Evolutionary conservation across 768 basidiomycete species (phyloP).

Genomic region (Erythrobasidium yunnanense): DNA sequence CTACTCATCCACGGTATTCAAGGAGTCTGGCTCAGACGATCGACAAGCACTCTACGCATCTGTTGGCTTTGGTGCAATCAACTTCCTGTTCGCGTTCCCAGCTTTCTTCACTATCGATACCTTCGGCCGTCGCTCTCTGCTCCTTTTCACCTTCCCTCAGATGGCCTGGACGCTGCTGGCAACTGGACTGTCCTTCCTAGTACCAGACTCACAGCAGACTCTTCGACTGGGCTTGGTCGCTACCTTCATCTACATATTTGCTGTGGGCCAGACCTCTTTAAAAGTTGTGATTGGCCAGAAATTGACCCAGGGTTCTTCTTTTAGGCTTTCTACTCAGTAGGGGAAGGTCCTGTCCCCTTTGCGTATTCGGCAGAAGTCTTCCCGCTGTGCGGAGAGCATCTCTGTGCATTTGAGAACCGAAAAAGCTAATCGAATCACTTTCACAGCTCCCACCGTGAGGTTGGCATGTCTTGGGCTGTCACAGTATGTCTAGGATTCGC

Average conservation of each 20-base stretch:
- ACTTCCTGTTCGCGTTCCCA: slow-evolving; percentile 45
- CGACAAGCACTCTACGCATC: slow-evolving; percentile 20
- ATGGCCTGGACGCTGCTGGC: slow-evolving; percentile 69
- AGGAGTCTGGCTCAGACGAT: background rate
- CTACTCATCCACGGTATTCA: slow-evolving; percentile 34
- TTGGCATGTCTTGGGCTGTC: slow-evolving; percentile 46
- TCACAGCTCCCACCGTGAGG: slow-evolving; percentile 25
- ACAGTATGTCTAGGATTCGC: slow-evolving; percentile 27
- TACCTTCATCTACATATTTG: slow-evolving; percentile 33
- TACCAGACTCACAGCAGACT: slow-evolving; percentile 39
- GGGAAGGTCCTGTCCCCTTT: slow-evolving; percentile 32
- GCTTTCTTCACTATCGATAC: slow-evolving; percentile 46
- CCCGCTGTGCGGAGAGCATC: slow-evolving; percentile 25
- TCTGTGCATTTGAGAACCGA: background rate
- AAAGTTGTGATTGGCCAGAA: background rate
- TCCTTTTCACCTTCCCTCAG: slow-evolving; percentile 66
- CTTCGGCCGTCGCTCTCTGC: slow-evolving; percentile 63
- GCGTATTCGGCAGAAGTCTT: slow-evolving; percentile 29
- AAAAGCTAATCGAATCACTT: background rate
- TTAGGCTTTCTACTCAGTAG: slow-evolving; percentile 29
- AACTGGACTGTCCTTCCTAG: slow-evolving; percentile 47
- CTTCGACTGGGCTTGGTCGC: slow-evolving; percentile 39
- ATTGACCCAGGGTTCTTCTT: background rate
- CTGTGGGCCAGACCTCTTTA: background rate
- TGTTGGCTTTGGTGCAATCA: slow-evolving; percentile 24